Evolutionary conservation across 1,139 yeast genomes (phyloP).

Genomic region (Protomyces inouyei): DNA sequence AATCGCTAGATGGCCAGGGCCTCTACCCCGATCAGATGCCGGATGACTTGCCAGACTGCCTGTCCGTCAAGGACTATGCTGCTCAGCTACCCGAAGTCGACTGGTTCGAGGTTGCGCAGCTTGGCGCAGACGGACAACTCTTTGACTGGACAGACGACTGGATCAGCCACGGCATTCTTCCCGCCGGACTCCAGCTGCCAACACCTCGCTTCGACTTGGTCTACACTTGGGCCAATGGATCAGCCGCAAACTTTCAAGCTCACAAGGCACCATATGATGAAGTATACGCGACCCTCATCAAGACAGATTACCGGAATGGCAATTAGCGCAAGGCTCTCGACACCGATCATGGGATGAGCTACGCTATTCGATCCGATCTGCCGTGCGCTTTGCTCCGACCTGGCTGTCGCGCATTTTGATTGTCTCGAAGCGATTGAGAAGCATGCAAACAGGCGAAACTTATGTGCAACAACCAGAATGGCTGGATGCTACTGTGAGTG

Average conservation of each 20-base stretch:
- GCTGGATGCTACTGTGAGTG: background rate
- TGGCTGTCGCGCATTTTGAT: background rate
- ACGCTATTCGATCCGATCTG: constrained; percentile 4
- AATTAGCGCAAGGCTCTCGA: background rate
- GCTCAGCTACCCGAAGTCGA: background rate
- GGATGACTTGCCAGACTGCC: background rate
- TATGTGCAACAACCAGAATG: background rate
- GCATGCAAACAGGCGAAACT: background rate
- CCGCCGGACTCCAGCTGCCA: background rate
- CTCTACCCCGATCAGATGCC: background rate
- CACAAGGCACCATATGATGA: background rate
- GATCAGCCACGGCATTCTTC: background rate
- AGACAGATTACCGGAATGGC: background rate
- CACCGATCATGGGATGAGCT: constrained; percentile 2
- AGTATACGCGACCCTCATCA: background rate
- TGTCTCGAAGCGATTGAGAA: background rate
- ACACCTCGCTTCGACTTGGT: background rate
- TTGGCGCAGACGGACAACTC: background rate
- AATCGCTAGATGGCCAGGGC: background rate
- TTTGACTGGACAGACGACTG: constrained; percentile 4
- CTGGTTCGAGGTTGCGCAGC: background rate
- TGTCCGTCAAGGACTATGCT: background rate
- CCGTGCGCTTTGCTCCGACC: background rate
- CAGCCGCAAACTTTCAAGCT: background rate
- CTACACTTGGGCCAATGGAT: background rate